phyloP scores from a whole-genome alignment of 2,329 filamentous ascomycete genomes.

The Fusarium cicatricum region DNA sequence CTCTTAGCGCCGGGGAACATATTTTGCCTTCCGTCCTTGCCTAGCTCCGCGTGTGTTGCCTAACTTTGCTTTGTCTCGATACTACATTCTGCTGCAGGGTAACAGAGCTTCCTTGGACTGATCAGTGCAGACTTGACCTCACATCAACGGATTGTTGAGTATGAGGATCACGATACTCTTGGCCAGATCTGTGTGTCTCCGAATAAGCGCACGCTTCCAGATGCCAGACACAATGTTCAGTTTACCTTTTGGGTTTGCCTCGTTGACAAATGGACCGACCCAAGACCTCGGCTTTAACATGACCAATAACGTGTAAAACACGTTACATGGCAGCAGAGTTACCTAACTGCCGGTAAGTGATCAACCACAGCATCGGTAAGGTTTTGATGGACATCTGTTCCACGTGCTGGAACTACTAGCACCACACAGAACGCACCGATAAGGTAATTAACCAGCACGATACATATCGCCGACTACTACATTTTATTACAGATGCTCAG shows the following conservation, averaged over 20 bases:
- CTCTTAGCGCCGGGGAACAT: slow-evolving; percentile 32
- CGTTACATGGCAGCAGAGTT: slow-evolving; percentile 31
- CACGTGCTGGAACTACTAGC: neutral
- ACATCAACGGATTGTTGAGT: too few species aligned
- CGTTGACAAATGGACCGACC: neutral
- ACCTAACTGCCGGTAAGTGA: slow-evolving; percentile 36
- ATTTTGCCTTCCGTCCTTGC: slow-evolving; percentile 20
- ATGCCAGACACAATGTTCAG: neutral
- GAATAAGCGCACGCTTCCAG: neutral
- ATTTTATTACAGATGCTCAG: slow-evolving; percentile 1
- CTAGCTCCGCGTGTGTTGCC: neutral
- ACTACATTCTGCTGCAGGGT: slow-evolving; percentile 9
- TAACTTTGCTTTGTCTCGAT: slow-evolving; percentile 8
- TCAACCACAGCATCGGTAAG: slow-evolving; percentile 14
- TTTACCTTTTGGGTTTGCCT: neutral
- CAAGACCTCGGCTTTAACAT: neutral
- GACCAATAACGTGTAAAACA: slow-evolving; percentile 9
- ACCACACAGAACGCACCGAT: neutral
- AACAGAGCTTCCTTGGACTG: neutral
- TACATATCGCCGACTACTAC: neutral
- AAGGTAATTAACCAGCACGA: too few species aligned
- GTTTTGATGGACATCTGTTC: neutral
- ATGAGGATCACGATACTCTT: too few species aligned
- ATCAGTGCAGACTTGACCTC: too few species aligned
- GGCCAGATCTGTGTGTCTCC: too few species aligned